Evolutionary conservation across 176 grass and related monocot genomes (phyloP), one percentile per base, ranked within the genome.

Genomic region (Hordeum marinum): DNA sequence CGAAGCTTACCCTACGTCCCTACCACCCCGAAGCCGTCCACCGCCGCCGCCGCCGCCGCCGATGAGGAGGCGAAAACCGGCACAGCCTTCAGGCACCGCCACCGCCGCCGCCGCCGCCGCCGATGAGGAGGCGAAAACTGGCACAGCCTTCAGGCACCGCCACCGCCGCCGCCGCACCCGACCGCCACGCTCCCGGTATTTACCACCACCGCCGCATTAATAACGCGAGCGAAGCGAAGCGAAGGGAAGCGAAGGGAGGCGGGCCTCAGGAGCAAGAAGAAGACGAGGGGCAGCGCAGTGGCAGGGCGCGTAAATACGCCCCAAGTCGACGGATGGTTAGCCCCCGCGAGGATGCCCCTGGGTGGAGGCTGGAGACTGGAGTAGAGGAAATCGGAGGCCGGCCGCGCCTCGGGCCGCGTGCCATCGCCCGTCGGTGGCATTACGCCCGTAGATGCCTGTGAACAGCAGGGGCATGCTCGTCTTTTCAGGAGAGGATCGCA

Each of bases 401-500:
- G 34, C 25, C 80, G 26, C 58, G 79, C 78, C 50, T 83, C 79
- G 91, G 64, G 32, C 24, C 25, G 37, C 9, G 83, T 69, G 83
- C 87, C 74, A 57, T 21, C 52, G 52, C 15, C 18, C 52, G 6
- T 55, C 18, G 55, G 48, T 76, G 73, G 73, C 48, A 13, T 0
- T 63, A 24, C 14, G 9, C 5, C 52, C 6, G 80, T 79, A 32
- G 31, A 39, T 84, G 5, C 0, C 3, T 0, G 25, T 0, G 1
- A 3, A 1, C 0, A 0, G 0, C 0, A 39, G 63, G 69, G 80
- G 84, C 0, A 34, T 3, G 0, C 2, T 3, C 6, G 81, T 77
- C 29, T 21, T 81, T 14, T 0, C 0, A 0, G 2, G 3, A 1
- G 11, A 60, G 12, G 0, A 11, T 31, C 18, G 59, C 37, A 27